Evolutionary conservation across 148 eudicot species (phyloP).

Genomic region (Dysphania ambrosioides): DNA sequence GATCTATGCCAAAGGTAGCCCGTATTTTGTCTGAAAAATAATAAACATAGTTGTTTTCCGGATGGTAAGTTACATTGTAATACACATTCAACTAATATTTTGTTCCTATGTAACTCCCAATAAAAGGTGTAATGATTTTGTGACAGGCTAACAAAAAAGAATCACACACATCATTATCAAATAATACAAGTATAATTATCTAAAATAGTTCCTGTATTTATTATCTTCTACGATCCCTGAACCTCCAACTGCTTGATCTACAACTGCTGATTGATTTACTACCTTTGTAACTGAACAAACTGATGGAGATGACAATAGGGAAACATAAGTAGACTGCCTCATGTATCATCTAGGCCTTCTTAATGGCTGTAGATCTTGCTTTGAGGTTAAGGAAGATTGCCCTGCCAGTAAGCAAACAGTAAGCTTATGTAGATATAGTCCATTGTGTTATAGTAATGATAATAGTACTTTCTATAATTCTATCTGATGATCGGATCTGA

Average conservation of each 20-base stretch:
- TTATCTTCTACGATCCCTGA: background rate
- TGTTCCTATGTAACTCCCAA: background rate
- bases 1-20: background rate
- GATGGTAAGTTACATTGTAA: background rate
- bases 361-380: constrained; percentile 41
- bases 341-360: constrained; percentile 32
- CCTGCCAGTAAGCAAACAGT: constrained; percentile 32
- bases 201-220: background rate
- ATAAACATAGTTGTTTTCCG: background rate
- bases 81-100: background rate
- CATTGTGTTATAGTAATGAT: background rate
- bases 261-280: background rate
- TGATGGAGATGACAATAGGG: background rate
- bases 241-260: background rate
- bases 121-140: no score
- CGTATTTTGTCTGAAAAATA: background rate
- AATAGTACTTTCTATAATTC: background rate
- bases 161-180: background rate
- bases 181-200: background rate
- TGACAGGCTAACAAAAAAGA: background rate
- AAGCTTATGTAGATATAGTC: background rate
- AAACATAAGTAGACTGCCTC: background rate
- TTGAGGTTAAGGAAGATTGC: constrained; percentile 54
- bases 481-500: background rate
- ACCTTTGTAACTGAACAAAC: background rate